Percentiles rank a stretch among this genome's conserved stretches.
These are phyloP conservation scores for Nothopassalora personata DNA, from an alignment of 2,329 filamentous ascomycete species.

Conservation along the genomic window DNA sequence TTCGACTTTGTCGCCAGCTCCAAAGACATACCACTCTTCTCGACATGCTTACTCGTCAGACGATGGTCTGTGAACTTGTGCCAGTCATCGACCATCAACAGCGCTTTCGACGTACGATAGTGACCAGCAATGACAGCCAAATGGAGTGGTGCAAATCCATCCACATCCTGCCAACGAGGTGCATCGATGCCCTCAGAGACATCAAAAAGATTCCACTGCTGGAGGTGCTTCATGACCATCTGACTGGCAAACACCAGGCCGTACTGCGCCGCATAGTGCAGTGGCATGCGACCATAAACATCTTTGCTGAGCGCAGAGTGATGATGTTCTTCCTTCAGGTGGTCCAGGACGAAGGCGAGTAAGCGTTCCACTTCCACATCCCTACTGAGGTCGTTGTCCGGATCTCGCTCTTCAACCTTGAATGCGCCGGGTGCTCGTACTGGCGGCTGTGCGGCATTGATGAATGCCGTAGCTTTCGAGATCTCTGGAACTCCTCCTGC, in stretches of 20 bases:
- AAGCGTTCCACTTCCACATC: constrained; percentile 73
- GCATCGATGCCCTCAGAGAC: constrained; percentile 82
- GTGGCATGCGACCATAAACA: constrained; percentile 72
- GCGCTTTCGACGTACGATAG: constrained; percentile 71
- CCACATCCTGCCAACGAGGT: constrained; percentile 81
- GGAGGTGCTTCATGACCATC: constrained; percentile 80
- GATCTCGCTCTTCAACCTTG: constrained; percentile 61
- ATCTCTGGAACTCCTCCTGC: constrained; percentile 29
- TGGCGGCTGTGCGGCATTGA: constrained; percentile 71
- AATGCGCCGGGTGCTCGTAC: constrained; percentile 56
- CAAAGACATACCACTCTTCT: constrained; percentile 81
- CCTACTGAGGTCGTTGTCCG: constrained; percentile 53
- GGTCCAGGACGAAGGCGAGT: constrained; percentile 58
- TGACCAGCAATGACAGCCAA: constrained; percentile 90
- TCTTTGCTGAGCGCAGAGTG: constrained; percentile 64
- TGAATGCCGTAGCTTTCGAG: constrained; percentile 61
- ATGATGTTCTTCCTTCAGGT: constrained; percentile 63
- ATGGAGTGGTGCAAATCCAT: constrained; percentile 86
- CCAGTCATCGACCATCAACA: constrained; percentile 61
- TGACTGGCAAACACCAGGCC: constrained; percentile 89
- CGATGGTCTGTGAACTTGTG: constrained; percentile 38
- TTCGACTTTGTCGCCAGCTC: constrained; percentile 85
- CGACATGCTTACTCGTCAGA: constrained; percentile 61
- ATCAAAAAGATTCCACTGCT: constrained; percentile 81
- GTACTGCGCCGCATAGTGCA: constrained; percentile 93